Percentiles rank a stretch among this genome's conserved stretches.
Evolutionary conservation across 2,329 filamentous ascomycete genomes (phyloP).

Genomic region (Thielaviopsis ethacetica): DNA sequence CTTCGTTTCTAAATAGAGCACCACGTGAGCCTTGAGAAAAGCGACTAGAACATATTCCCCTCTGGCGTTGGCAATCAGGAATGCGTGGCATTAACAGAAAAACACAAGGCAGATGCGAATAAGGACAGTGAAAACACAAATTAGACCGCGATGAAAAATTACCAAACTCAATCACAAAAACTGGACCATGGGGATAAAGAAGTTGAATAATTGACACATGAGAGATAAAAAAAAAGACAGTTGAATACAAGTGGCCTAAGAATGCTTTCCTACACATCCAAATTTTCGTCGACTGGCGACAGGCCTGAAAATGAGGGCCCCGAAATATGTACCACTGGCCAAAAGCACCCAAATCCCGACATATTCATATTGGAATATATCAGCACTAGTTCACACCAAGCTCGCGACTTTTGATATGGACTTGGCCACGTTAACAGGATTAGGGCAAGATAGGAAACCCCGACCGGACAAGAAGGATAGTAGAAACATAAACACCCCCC

Average conservation of each 20-base stretch:
- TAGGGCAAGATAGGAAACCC: conserved; percentile 2
- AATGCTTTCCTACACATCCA: not conserved
- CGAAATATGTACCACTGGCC: not conserved
- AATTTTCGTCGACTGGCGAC: not conserved
- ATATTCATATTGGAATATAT: not conserved
- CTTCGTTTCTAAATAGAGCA: no score
- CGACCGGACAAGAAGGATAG: conserved; percentile 1
- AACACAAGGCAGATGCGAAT: no score
- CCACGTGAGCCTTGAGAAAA: no score
- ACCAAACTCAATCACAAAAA: not conserved
- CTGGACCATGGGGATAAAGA: not conserved
- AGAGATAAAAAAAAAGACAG: not conserved
- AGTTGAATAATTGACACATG: not conserved
- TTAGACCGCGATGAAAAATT: not conserved
- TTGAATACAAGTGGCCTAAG: not conserved
- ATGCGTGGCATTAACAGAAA: no score
- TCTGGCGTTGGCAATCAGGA: no score
- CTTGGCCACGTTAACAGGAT: not conserved
- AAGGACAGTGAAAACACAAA: no score
- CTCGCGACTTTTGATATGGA: conserved; percentile 5
- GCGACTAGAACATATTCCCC: no score
- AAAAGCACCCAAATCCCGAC: not conserved
- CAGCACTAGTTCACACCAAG: not conserved
- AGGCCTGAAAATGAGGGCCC: not conserved
- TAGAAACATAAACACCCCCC: conserved; percentile 6